Evolutionary conservation across 352 stramenopile genomes (phyloP).

Genomic region (Pythium insidiosum): DNA sequence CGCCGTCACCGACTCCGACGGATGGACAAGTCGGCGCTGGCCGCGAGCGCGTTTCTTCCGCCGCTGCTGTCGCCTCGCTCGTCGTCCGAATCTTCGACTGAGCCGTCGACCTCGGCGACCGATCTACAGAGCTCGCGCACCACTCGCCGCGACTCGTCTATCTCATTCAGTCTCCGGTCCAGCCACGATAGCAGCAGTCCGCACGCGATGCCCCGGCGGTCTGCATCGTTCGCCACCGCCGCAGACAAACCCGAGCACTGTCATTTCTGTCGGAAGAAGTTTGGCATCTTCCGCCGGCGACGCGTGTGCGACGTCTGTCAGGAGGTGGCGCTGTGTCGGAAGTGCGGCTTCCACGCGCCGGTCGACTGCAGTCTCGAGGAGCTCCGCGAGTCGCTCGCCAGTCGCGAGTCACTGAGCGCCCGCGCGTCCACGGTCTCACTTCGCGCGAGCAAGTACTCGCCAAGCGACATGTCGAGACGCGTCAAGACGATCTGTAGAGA

Average conservation of each 20-base stretch:
- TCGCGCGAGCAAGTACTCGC: too few species aligned
- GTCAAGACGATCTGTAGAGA: too few species aligned
- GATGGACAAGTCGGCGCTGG: conserved; percentile 35
- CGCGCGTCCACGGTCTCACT: too few species aligned
- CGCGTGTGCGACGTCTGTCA: conserved; percentile 54
- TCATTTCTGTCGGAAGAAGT: conserved; percentile 49
- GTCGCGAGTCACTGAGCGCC: too few species aligned
- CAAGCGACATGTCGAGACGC: too few species aligned
- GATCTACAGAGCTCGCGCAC: conserved; percentile 4
- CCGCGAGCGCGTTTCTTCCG: conserved; percentile 1
- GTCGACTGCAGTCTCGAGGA: conserved; percentile 29
- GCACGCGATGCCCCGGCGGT: too few species aligned
- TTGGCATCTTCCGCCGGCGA: conserved; percentile 48
- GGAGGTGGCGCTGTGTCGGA: conserved; percentile 40
- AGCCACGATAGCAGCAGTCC: not conserved
- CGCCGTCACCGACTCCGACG: conserved; percentile 37
- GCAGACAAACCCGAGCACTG: conserved; percentile 16
- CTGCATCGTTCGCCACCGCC: conserved; percentile 3
- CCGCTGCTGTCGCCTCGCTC: not conserved
- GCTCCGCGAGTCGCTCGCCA: conserved; percentile 18
- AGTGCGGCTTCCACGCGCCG: conserved; percentile 41
- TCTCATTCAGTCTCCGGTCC: not conserved
- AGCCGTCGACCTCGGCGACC: conserved; percentile 2
- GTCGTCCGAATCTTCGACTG: conserved; percentile 9
- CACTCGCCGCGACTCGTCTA: conserved; percentile 1